Percentiles rank a stretch among this genome's conserved stretches.
These are phyloP conservation scores for Akanthomyces lecanii DNA, from an alignment of 2,329 filamentous ascomycete species.

Conservation along the genomic window DNA sequence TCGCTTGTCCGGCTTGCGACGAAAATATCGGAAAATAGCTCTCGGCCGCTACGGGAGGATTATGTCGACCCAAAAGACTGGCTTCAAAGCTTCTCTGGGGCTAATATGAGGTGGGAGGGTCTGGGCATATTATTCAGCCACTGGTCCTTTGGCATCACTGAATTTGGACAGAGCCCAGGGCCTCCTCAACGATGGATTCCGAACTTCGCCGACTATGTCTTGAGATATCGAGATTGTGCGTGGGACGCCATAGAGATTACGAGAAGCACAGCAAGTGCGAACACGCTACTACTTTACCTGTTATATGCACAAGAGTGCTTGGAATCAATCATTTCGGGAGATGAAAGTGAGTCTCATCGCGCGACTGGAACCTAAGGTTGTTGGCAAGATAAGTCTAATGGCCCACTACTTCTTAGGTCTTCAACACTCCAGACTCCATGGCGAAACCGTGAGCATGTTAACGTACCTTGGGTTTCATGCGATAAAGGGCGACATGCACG, in stretches of 20 bases:
- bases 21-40: not conserved
- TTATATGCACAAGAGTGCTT: slow-evolving; percentile 23
- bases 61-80: not conserved
- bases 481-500: slow-evolving; percentile 1
- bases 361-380: too few relatives aligned
- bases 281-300: slow-evolving; percentile 30
- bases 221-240: slow-evolving; percentile 18
- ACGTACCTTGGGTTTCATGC: slow-evolving; percentile 18
- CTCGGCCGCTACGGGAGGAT: not conserved
- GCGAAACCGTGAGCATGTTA: slow-evolving; percentile 14
- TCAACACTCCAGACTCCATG: slow-evolving; percentile 16
- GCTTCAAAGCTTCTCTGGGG: not conserved
- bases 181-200: not conserved
- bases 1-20: not conserved
- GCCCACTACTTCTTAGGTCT: slow-evolving; percentile 4
- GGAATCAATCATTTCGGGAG: not conserved
- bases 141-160: not conserved
- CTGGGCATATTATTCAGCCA: not conserved
- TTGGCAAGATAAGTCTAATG: not conserved
- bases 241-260: slow-evolving; percentile 25
- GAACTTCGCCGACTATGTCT: not conserved
- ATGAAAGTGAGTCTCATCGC: not conserved
- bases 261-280: slow-evolving; percentile 25
- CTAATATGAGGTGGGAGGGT: not conserved
- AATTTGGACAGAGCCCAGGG: not conserved